These are phyloP conservation scores for Pichia ethanolica DNA, from an alignment of 805 yeast species.

Conservation along the genomic window DNA sequence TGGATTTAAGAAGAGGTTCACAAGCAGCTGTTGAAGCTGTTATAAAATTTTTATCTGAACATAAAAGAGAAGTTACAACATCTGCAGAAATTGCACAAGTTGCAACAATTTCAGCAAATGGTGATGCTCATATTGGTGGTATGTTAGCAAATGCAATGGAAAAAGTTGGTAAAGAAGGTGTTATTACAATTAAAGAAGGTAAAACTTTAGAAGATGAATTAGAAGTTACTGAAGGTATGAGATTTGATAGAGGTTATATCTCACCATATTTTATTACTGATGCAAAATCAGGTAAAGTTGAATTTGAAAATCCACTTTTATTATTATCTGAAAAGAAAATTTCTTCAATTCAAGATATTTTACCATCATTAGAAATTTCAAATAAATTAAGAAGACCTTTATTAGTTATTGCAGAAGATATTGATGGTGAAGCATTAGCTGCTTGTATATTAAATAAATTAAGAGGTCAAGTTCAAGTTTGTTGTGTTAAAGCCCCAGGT, in stretches of 20 bases:
- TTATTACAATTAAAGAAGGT: constrained; percentile 95
- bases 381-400: constrained; percentile 91
- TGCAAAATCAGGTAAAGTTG: constrained; percentile 87
- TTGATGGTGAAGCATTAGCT: constrained; percentile 97
- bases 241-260: constrained; percentile 95
- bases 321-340: constrained; percentile 89
- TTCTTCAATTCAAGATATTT: constrained; percentile 79
- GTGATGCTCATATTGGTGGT: constrained; percentile 87
- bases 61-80: constrained; percentile 91
- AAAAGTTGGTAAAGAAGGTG: constrained; percentile 98
- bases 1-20: constrained; percentile 95
- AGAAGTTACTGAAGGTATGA: constrained; percentile 97
- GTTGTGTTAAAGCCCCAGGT: constrained; percentile 98
- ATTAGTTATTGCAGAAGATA: constrained; percentile 87
- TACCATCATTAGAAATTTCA: constrained; percentile 89
- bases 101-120: constrained; percentile 96
- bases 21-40: constrained; percentile 96
- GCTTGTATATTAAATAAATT: constrained; percentile 95
- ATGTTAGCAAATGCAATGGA: constrained; percentile 94
- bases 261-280: constrained; percentile 96
- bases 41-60: constrained; percentile 69
- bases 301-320: constrained; percentile 87
- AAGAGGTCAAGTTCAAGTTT: constrained; percentile 96
- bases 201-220: constrained; percentile 94
- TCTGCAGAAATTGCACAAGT: constrained; percentile 95